Base-by-base conservation (phyloP, 2,329 filamentous ascomycete genomes). In the Diaporthe citriasiana region DNA sequence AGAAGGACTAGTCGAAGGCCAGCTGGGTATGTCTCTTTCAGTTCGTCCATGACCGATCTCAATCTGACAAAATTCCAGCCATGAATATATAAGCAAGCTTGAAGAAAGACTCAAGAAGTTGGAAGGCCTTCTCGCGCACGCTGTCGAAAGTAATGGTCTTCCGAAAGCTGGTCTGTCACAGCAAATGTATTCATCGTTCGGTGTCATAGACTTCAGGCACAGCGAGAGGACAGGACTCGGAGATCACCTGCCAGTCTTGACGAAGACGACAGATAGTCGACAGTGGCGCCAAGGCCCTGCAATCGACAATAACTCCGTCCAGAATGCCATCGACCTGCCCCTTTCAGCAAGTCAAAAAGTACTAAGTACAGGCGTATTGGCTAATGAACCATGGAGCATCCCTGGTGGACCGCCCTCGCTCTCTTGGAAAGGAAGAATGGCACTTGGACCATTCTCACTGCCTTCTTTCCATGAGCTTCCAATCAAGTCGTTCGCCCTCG, bases 391-490 rank as follows among this genome's bases (percentile, higher is more conserved):
- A 33, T 19, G 13, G n/a, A n/a, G 17, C 40, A 10, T 12, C 6
- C 59, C 25, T 13, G n/a, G 25, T 13, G n/a, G 25, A 27, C 59
- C 45, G 40, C 40, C 38, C n/a, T 19, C 45, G 22, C 10, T 12
- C 30, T 38, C 65, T 17, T 30, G 38, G 59, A 47, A 60, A 17
- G 68, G 35, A 45, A 59, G n/a, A 30, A 15, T 56, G 27, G 68
- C 33, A 22, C 33, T 71, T 19, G 68, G 68, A 8, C 68, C 65
- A 55, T 69, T 69, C 51, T 69, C 65, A 8, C 30, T 69, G 19
- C 65, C 65, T 19, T 69, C 65, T 38, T 25, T 55, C 30, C 65
- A 69, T 4, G 65, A 69, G 30, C 51, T 69, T 27, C 51, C 68
- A 33, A 33, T 50, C n/a, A 45, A 71, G 40, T 10, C 35, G 33